Percentiles rank a stretch among this genome's conserved stretches.
phyloP scores from a whole-genome alignment of 352 stramenopile species.

The Pythium inflatum region DNA sequence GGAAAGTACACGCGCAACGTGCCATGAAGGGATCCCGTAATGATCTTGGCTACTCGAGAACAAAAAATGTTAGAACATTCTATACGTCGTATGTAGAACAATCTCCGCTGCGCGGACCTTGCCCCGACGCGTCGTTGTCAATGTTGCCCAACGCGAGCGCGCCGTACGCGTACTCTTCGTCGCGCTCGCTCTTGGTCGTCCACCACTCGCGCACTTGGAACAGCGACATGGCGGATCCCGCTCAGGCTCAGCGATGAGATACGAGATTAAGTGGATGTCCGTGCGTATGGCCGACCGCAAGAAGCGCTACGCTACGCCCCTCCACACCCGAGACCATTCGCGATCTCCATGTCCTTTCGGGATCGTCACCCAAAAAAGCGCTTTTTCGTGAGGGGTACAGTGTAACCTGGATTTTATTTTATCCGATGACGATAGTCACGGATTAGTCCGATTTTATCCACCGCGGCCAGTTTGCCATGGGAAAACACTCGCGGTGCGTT shows the following conservation, averaged over 20 bases:
- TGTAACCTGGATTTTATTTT: slow-evolving; percentile 16
- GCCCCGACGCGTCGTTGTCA: slow-evolving; percentile 74
- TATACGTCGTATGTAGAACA: background rate
- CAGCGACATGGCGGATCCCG: slow-evolving; percentile 72
- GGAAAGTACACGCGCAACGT: slow-evolving; percentile 87
- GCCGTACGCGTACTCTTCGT: slow-evolving; percentile 83
- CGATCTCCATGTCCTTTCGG: slow-evolving; percentile 27
- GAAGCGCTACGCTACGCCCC: too few relatives aligned
- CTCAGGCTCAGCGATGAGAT: too few relatives aligned
- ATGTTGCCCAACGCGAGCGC: slow-evolving; percentile 84
- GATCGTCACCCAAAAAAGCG: slow-evolving; percentile 11
- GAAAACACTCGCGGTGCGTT: slow-evolving; percentile 21
- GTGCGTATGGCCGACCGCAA: too few relatives aligned
- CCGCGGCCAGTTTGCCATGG: background rate
- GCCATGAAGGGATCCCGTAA: slow-evolving; percentile 86
- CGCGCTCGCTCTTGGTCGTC: slow-evolving; percentile 64
- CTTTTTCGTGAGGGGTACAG: slow-evolving; percentile 12
- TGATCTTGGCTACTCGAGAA: slow-evolving; percentile 81
- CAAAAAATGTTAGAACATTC: background rate
- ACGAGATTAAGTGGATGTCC: too few relatives aligned
- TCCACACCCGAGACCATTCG: slow-evolving; percentile 1
- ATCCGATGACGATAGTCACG: background rate
- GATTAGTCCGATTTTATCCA: slow-evolving; percentile 17
- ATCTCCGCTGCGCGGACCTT: slow-evolving; percentile 38
- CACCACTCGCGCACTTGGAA: slow-evolving; percentile 92